Evolutionary conservation across 805 yeast species (phyloP), one percentile per base, ranked within the genome.

Genomic region (Hanseniaspora lachancei): DNA sequence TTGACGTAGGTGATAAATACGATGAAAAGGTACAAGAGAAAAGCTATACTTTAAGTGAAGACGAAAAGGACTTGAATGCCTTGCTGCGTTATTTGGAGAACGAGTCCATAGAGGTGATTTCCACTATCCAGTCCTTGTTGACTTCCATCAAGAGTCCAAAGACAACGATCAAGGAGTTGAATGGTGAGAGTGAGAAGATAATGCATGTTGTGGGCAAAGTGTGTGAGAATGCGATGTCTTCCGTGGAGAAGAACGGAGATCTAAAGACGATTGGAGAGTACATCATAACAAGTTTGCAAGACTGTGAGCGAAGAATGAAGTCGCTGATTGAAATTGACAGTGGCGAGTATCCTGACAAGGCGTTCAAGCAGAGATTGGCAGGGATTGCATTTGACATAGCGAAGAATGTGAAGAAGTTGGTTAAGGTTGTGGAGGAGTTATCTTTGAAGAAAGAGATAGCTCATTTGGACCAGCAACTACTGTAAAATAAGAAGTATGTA

Each of bases 311-410:
- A 61, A 78, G 97, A 64, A 86, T 91, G 95, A 79, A 78, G 48
- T 74, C 77, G 32, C 74, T 91, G 58, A 68, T 60, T 27, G 66
- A 66, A 29, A 69, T 71, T 20, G 63, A 63, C 24, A 68, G 69
- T 60, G 70, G 64, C 38, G 86, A 82, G 54, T 81, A 77, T 65
- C 96, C 96, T 2, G 95, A 88, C 65, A 84, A 86, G 67, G 85
- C 85, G 62, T 84, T 88, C 72, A 87, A 87, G 69, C 97, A 91
- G 69, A 79, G 97, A 64, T 78, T 91, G 60, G 97, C 97, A 0
- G 97, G 97, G 2, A 84, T 89, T 61, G 91, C 96, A 32, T 91
- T 89, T 71, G 97, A 91, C 67, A 86, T 91, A 70, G 97, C 97
- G 24, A 89, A 91, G 69, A 85, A 95, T 68, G 91, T 97, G 5